Evolutionary conservation across 352 stramenopile genomes (phyloP).

Genomic region (Globisporangium camurandrum): DNA sequence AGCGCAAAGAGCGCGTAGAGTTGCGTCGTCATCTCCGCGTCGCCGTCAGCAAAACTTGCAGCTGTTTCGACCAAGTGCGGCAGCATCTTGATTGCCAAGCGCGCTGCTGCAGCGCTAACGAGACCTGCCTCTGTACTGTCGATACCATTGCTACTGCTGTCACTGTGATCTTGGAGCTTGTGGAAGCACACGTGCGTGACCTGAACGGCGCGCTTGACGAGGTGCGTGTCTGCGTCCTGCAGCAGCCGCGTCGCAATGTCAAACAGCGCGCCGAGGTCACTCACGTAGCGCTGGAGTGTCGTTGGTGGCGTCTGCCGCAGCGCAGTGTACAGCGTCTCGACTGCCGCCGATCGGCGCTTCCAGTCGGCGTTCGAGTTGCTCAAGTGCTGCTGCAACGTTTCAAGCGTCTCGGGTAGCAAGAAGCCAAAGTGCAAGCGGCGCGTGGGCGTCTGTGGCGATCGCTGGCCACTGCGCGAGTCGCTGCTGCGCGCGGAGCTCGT

Average conservation of each 20-base stretch:
- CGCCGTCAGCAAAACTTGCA: slow-evolving; percentile 49
- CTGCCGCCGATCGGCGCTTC: slow-evolving; percentile 51
- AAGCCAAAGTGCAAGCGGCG: slow-evolving; percentile 34
- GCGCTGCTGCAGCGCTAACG: neutral
- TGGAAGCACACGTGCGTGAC: slow-evolving; percentile 45
- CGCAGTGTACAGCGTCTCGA: slow-evolving; percentile 42
- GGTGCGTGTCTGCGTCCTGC: slow-evolving; percentile 56
- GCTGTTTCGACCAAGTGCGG: slow-evolving; percentile 42
- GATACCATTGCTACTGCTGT: neutral
- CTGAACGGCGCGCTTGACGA: slow-evolving; percentile 62
- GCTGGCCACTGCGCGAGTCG: neutral
- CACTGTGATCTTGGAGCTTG: slow-evolving; percentile 22
- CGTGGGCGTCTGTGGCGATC: neutral
- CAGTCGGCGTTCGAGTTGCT: slow-evolving; percentile 68
- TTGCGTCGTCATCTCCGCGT: slow-evolving; percentile 34
- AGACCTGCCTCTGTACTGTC: too few species aligned
- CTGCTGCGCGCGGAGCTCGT: neutral
- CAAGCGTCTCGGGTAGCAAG: slow-evolving; percentile 29
- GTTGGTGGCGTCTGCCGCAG: slow-evolving; percentile 25
- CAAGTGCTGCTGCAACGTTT: slow-evolving; percentile 18
- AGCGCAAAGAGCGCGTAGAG: slow-evolving; percentile 24
- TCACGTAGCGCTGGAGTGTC: slow-evolving; percentile 10
- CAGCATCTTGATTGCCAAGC: slow-evolving; percentile 19
- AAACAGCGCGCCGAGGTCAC: slow-evolving; percentile 28
- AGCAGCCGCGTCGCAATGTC: slow-evolving; percentile 39